Percentiles rank a stretch among this genome's conserved stretches.
Conservation (phyloP, 768 basidiomycete genomes). For the Exidia glandulosa region DNA sequence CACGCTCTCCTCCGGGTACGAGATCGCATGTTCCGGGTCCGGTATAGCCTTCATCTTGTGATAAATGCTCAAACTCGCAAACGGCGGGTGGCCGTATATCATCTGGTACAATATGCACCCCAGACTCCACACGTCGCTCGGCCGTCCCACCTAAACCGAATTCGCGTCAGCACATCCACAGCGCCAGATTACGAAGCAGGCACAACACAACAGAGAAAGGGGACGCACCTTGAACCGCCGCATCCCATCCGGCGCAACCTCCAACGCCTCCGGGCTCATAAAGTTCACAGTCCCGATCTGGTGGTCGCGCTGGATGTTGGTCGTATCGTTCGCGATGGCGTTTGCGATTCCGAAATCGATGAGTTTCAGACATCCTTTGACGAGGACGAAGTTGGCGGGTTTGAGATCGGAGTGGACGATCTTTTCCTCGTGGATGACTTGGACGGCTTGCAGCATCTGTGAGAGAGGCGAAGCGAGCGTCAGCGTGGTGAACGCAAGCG, state of each 20-base stretch:
- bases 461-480: neutral
- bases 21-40: constrained; percentile 60
- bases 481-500: neutral
- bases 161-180: neutral
- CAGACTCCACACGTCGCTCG: constrained; percentile 95
- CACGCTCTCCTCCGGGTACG: constrained; percentile 63
- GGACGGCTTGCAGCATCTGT: constrained; percentile 97
- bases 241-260: constrained; percentile 68
- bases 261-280: constrained; percentile 97
- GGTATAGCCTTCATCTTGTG: constrained; percentile 95
- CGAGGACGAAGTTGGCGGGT: constrained; percentile 96
- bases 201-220: neutral
- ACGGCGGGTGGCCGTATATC: constrained; percentile 91
- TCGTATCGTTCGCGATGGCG: constrained; percentile 96
- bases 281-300: constrained; percentile 98
- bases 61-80: constrained; percentile 69
- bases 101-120: constrained; percentile 98
- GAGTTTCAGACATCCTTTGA: constrained; percentile 87
- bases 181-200: neutral
- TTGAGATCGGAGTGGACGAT: constrained; percentile 98
- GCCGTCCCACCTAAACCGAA: constrained; percentile 49
- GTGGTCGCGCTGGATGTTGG: constrained; percentile 93
- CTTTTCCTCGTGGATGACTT: constrained; percentile 95
- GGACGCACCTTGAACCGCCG: constrained; percentile 64
- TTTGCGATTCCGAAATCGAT: constrained; percentile 99